A percentile compares a stretch with the other conserved stretches of the same genome.
These are phyloP conservation scores for Gaertneriomyces semiglobifer DNA, from an alignment of 192 early-diverging fungal species.

Conservation along the genomic window DNA sequence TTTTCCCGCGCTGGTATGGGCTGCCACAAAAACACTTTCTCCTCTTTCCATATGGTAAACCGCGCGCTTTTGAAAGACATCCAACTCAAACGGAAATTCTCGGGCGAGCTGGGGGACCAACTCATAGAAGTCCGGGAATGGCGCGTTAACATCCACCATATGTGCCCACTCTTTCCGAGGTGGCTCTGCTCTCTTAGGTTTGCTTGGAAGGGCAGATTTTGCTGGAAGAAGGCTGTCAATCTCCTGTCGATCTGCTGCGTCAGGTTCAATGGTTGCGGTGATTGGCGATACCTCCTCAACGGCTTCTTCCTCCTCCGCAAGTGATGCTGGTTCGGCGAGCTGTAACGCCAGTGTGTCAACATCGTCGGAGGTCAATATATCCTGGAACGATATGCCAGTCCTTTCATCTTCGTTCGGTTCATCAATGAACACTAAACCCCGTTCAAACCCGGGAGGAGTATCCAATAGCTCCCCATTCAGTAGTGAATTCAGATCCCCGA, in stretches of 20 bases:
- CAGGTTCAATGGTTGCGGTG: constrained; percentile 2
- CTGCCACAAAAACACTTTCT: constrained; percentile 96
- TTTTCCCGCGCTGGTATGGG: constrained; percentile 98
- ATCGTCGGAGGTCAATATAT: not conserved
- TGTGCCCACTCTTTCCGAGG: constrained; percentile 75
- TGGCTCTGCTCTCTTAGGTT: not conserved
- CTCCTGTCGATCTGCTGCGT: constrained; percentile 9
- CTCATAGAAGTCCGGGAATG: constrained; percentile 85
- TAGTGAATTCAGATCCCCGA: constrained; percentile 28
- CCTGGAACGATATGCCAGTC: not conserved
- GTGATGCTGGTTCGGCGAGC: not conserved
- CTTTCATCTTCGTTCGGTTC: constrained; percentile 20
- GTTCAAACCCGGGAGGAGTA: constrained; percentile 67
- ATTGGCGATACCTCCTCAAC: not conserved
- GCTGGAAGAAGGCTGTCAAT: not conserved
- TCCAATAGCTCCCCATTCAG: constrained; percentile 47
- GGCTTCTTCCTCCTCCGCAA: not conserved
- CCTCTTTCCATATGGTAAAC: constrained; percentile 94
- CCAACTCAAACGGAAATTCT: constrained; percentile 91
- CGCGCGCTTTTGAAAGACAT: constrained; percentile 95
- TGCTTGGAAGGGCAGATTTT: not conserved
- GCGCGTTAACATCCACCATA: constrained; percentile 79
- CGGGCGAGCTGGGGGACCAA: constrained; percentile 87
- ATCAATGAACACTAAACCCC: constrained; percentile 52
- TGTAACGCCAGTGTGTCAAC: not conserved